Conservation (phyloP, 768 basidiomycete genomes). For the Lactarius psammicola region DNA sequence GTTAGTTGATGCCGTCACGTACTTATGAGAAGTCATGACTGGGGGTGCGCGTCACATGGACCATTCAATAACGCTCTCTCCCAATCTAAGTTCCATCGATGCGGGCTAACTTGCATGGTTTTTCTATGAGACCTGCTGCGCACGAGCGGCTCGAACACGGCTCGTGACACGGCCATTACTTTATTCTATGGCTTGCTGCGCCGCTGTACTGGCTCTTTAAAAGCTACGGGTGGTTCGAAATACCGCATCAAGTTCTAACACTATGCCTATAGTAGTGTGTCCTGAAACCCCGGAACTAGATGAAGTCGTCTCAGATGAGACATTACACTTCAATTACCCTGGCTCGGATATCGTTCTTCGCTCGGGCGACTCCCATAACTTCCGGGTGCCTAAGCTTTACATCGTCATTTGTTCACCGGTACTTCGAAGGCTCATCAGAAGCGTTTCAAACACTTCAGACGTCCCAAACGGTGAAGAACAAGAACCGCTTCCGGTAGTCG, state of each 20-base stretch:
- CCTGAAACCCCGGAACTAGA: not conserved
- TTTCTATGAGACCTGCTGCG: not conserved
- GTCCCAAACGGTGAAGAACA: not conserved
- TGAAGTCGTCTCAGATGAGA: not conserved
- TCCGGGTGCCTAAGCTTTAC: not conserved
- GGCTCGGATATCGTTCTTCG: not conserved
- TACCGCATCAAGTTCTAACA: not conserved
- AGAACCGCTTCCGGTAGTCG: not conserved
- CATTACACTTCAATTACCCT: not conserved
- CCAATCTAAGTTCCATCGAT: not conserved
- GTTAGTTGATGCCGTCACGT: too few relatives aligned
- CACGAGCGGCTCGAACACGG: not conserved
- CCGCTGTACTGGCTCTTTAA: too few relatives aligned
- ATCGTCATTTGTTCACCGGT: not conserved
- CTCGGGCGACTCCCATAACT: not conserved
- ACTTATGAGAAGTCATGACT: too few relatives aligned
- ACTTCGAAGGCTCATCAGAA: not conserved
- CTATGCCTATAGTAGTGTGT: not conserved
- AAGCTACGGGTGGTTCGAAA: not conserved
- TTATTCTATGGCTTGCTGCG: too few relatives aligned
- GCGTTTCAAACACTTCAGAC: not conserved
- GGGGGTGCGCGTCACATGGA: not conserved
- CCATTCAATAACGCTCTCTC: not conserved
- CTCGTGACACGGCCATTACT: too few relatives aligned
- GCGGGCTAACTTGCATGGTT: not conserved